Evolutionary conservation across 108 stramenopile genomes (phyloP), one percentile per base, ranked within the genome.

Genomic region (Stephanodiscus minutulus): DNA sequence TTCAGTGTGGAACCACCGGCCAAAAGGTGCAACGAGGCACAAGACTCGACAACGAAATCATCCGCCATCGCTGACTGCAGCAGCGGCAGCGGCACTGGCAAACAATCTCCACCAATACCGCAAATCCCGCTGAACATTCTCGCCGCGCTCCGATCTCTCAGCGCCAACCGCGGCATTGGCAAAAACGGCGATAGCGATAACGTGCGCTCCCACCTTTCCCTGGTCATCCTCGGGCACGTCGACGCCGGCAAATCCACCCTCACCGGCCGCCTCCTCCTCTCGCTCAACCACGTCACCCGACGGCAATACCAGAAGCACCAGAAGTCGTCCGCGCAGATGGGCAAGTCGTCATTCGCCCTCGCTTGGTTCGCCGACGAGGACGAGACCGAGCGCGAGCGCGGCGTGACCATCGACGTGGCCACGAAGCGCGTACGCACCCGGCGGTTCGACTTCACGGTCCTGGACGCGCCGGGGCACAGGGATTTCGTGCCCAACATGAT

Each of bases 241-340:
- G 91, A 92, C 73, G 86, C 91, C 27, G 92, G 92, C n/a, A 93
- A 93, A 83, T 84, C 83, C 46, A 93, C 92, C 0, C 68, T 90
- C 39, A 88, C 91, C 55, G 92, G 92, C 36, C 89, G 87, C 44
- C 63, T 91, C 52, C 76, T 92, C 63, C 68, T 83, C 27, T 37
- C 84, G 27, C 37, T 89, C 13, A 79, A 86, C 35, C 82, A 85
- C 54, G 89, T 93, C 57, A 71, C 68, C 39, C 47, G 64, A 67
- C 87, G 88, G n/a, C 66, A 67, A 15, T 52, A 88, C 15, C 69
- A 83, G 61, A 90, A 90, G 52, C 86, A 84, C 25, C 72, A 86
- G 70, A 70, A 77, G 43, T 82, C 85, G 50, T 81, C 88, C 15
- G 39, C 75, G 52, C 79, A 68, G 18, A 68, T 84, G 11, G 90